Evolutionary conservation across 2,329 filamentous ascomycete genomes (phyloP).

Genomic region (Trichophyton schoenleinii): DNA sequence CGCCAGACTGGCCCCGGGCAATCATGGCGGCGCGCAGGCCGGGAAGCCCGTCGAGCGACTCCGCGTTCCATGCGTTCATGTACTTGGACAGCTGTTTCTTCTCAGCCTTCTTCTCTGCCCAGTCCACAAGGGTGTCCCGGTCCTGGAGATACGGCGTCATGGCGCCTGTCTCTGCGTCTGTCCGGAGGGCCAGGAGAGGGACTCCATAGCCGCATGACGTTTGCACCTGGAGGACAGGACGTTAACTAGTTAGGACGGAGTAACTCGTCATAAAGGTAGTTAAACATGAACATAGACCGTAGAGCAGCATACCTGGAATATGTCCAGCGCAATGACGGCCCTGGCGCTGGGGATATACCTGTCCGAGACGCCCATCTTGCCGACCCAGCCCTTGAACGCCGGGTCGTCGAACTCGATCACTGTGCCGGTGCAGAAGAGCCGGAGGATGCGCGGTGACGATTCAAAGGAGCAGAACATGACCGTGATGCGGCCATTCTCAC

Average conservation of each 20-base stretch:
- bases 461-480: slow-evolving; percentile 62
- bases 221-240: slow-evolving; percentile 36
- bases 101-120: slow-evolving; percentile 38
- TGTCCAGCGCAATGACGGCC: slow-evolving; percentile 48
- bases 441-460: slow-evolving; percentile 46
- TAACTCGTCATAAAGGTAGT: not conserved
- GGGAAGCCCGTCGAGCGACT: slow-evolving; percentile 48
- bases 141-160: slow-evolving; percentile 34
- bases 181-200: slow-evolving; percentile 37
- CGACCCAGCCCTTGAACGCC: slow-evolving; percentile 35
- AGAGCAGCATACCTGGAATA: slow-evolving; percentile 42
- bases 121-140: slow-evolving; percentile 44
- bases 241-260: too few species aligned
- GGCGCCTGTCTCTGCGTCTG: slow-evolving; percentile 22
- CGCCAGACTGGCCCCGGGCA: slow-evolving; percentile 38
- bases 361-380: slow-evolving; percentile 34
- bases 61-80: slow-evolving; percentile 43
- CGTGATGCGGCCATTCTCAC: slow-evolving; percentile 64
- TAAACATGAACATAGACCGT: slow-evolving; percentile 3
- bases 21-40: slow-evolving; percentile 44
- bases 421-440: slow-evolving; percentile 48
- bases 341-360: slow-evolving; percentile 37
- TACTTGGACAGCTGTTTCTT: slow-evolving; percentile 43
- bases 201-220: slow-evolving; percentile 56
- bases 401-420: slow-evolving; percentile 49